These are phyloP conservation scores for Globisporangium solare DNA, from an alignment of 352 stramenopile genomes.

Conservation along the genomic window DNA sequence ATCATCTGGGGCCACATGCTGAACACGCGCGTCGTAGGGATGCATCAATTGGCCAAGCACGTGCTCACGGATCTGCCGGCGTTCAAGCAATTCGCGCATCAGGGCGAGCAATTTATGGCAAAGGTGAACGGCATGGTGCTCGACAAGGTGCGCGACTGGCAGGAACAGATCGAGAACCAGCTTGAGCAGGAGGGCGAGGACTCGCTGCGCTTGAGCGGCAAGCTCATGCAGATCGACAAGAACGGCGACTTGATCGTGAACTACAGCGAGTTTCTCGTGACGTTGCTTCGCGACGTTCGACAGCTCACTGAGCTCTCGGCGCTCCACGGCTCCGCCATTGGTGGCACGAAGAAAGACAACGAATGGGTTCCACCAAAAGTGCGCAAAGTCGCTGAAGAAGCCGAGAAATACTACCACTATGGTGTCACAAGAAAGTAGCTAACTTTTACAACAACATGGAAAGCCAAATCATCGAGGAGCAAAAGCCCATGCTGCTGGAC, in stretches of 20 bases:
- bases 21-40: constrained; percentile 47
- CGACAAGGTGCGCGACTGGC: constrained; percentile 85
- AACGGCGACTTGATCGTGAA: constrained; percentile 89
- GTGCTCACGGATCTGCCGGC: constrained; percentile 66
- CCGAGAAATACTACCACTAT: constrained; percentile 93
- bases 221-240: constrained; percentile 91
- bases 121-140: constrained; percentile 64
- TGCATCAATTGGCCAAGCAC: constrained; percentile 36
- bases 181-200: constrained; percentile 60
- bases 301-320: constrained; percentile 88
- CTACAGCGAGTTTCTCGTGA: constrained; percentile 92
- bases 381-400: constrained; percentile 73
- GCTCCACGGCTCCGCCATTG: constrained; percentile 24
- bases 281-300: constrained; percentile 88
- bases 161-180: constrained; percentile 66
- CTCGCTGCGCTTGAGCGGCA: constrained; percentile 64
- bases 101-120: constrained; percentile 42
- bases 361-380: constrained; percentile 71
- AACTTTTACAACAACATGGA: constrained; percentile 98
- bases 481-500: constrained; percentile 94
- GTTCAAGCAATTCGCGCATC: constrained; percentile 47
- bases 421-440: constrained; percentile 94
- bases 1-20: constrained; percentile 86
- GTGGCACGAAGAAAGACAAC: constrained; percentile 11
- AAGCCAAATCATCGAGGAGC: constrained; percentile 90